Evolutionary conservation across 129 eudicot species (phyloP), one percentile per base, ranked within the genome.

Genomic region (Erigeron canadensis): DNA sequence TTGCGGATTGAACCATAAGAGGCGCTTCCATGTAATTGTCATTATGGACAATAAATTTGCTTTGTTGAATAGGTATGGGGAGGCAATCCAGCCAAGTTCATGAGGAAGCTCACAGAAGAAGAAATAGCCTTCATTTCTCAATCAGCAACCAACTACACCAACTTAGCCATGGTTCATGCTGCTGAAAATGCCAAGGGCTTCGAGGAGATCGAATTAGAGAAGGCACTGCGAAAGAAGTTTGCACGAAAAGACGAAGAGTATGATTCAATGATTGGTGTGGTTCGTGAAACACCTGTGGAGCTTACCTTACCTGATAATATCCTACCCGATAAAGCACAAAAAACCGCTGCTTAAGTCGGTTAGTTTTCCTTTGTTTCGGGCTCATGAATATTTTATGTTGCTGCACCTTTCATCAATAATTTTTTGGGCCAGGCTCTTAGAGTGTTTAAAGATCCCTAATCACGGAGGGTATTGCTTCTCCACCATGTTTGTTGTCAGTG

Each of bases 31-130:
- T 60, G 44, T 10, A 3, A 2, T 6, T 17, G 21, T 3, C 3
- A 21, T 10, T 22, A 41, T 0, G 41, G 15, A n/a, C 13, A 16
- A 0, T 46, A 40, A 39, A 43, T 7, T 17, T 15, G 10, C 5
- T 50, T 59, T 56, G 65, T 8, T 53, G 37, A 38, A 43, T 80
- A 95, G 99, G 94, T 95, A 7, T 95, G 99, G 99, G 99, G 88
- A 82, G 99, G 99, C 51, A 95, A 90, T 73, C 99, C 99, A 8
- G 96, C 99, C 22, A 88, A 84, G 73, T 90, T 90, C 77, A 68
- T 90, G 81, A 90, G 99, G 94, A 95, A 95, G 79, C 96, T 95
- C 50, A 95, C 96, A 19, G 95, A 88, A 51, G 97, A 95, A 71
- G 99, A 95, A 82, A 88, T 88, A 23, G 89, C 91, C 19, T 95